A percentile compares a stretch with the other conserved stretches of the same genome.
Evolutionary conservation across 306 rosid genomes (phyloP).

Genomic region (Corylus heterophylla): DNA sequence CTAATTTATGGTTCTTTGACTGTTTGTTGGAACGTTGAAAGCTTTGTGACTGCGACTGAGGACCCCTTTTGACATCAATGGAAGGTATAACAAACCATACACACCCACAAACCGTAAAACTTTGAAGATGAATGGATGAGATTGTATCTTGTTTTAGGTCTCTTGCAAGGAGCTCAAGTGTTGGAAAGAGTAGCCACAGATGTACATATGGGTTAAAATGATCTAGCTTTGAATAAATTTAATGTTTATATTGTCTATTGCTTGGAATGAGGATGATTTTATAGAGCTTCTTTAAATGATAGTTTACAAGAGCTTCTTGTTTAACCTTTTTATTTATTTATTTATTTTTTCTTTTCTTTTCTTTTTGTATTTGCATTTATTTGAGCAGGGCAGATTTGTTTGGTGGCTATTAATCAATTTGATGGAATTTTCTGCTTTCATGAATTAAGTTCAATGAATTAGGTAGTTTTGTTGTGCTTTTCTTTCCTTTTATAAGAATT

Average conservation of each 20-base stretch:
- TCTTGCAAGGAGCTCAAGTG: conserved; percentile 17
- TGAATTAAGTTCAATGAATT: not conserved
- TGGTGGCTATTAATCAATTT: not conserved
- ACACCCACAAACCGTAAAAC: conserved; percentile 21
- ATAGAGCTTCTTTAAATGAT: not conserved
- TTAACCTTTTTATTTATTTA: not conserved
- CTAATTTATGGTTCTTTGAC: not conserved
- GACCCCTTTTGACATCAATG: conserved; percentile 4
- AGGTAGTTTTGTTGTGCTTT: not conserved
- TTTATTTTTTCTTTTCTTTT: too few species aligned
- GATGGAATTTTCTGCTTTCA: conserved; percentile 3
- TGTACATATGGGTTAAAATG: conserved; percentile 19
- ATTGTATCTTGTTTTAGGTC: conserved; percentile 21
- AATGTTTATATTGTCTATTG: conserved; percentile 10
- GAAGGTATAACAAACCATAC: conserved; percentile 38
- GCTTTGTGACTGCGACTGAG: conserved; percentile 21
- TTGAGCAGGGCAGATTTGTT: not conserved
- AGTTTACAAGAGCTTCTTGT: conserved; percentile 1
- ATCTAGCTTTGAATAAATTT: not conserved
- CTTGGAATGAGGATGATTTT: not conserved
- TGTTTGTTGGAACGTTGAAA: conserved; percentile 17
- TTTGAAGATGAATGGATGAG: conserved; percentile 34
- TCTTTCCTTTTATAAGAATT: not conserved
- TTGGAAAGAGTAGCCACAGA: conserved; percentile 15
- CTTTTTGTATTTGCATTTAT: not conserved